Conservation (phyloP, 768 basidiomycete species). For the Lactarius hengduanensis region DNA sequence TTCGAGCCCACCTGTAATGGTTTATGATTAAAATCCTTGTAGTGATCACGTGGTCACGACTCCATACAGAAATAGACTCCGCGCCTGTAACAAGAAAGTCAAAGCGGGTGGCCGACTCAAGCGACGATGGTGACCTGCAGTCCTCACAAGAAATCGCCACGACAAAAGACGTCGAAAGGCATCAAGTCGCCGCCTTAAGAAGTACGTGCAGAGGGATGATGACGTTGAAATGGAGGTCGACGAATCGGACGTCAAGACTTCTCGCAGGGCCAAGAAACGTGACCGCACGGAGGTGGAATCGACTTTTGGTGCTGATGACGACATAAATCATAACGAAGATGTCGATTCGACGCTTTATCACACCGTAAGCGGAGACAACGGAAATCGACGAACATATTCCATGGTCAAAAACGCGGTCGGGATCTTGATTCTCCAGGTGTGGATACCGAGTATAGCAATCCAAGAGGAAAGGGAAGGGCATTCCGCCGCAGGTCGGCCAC, state of each 20-base stretch:
- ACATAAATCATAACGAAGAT: constrained; percentile 39
- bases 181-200: constrained; percentile 22
- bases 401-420: constrained; percentile 69
- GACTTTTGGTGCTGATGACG: constrained; percentile 64
- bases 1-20: not conserved
- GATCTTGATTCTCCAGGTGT: constrained; percentile 42
- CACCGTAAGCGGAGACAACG: constrained; percentile 54
- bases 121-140: constrained; percentile 26
- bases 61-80: constrained; percentile 12
- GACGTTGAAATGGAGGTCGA: constrained; percentile 50
- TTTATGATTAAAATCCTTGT: not conserved
- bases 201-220: constrained; percentile 10
- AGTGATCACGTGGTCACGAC: constrained; percentile 14
- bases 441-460: constrained; percentile 42
- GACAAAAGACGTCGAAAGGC: constrained; percentile 30
- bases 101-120: constrained; percentile 28
- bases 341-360: constrained; percentile 44
- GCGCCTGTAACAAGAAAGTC: constrained; percentile 12
- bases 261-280: constrained; percentile 64
- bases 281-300: constrained; percentile 73
- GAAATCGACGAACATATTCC: constrained; percentile 46
- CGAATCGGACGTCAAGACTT: constrained; percentile 31
- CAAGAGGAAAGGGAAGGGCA: constrained; percentile 33
- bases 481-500: constrained; percentile 58
- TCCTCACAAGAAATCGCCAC: constrained; percentile 22